phyloP scores from a whole-genome alignment of 768 basidiomycete species.

The Phlebiopsis flavidoalba region DNA sequence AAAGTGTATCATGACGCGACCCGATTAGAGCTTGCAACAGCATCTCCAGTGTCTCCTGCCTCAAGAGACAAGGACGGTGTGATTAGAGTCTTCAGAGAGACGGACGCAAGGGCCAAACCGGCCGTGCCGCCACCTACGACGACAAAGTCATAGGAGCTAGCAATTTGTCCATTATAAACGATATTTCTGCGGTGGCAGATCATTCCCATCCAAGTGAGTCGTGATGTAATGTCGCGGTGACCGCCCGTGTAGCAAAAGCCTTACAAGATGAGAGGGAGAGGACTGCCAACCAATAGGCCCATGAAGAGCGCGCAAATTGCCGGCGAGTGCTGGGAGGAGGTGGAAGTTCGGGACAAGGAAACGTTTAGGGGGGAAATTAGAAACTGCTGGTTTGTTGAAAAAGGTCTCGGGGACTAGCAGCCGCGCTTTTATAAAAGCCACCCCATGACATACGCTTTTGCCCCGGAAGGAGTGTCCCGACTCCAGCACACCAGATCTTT shows the following conservation, averaged over 20 bases:
- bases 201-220: slow-evolving; percentile 6
- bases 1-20: slow-evolving; percentile 18
- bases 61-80: slow-evolving; percentile 39
- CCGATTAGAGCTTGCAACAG: slow-evolving; percentile 29
- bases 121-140: slow-evolving; percentile 44
- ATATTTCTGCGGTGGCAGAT: slow-evolving; percentile 29
- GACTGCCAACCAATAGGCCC: slow-evolving; percentile 14
- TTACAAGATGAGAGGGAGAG: slow-evolving; percentile 15
- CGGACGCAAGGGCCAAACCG: slow-evolving; percentile 43
- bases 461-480: not conserved
- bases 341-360: not conserved
- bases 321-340: not conserved
- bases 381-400: not conserved
- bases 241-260: slow-evolving; percentile 12
- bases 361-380: not conserved
- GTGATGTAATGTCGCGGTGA: slow-evolving; percentile 15
- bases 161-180: slow-evolving; percentile 33
- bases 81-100: slow-evolving; percentile 39
- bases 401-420: not conserved
- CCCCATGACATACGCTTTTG: not conserved
- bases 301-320: slow-evolving; percentile 23
- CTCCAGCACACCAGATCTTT: not conserved
- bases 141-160: slow-evolving; percentile 49
- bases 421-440: not conserved
- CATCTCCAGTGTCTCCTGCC: slow-evolving; percentile 42